Base-by-base conservation (phyloP, 2,329 filamentous ascomycete genomes). In the Mycosphaerella sp. region DNA sequence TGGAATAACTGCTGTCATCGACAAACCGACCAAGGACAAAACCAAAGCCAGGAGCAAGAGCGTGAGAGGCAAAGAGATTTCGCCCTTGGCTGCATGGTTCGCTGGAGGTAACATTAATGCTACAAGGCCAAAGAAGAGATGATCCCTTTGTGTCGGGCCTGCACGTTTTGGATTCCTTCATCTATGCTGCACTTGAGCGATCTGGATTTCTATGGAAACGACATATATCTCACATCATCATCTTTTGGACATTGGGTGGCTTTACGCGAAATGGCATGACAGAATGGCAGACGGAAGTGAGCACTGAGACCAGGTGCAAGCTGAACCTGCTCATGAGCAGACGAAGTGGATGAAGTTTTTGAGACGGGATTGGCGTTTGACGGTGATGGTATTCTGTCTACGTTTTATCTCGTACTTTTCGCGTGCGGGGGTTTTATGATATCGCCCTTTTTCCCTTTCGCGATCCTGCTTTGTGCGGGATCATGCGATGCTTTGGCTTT, bases 51-150 rank as follows among this genome's bases (percentile, higher is more conserved):
- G 61, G 49, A 49, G 52, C 34, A 62, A 57, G 50, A 49, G 55
- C 18, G 45, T 55, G 18, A 52, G 46, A 45, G 45, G 57, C 27
- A 64, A 62, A 49, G 58, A 62, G 36, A 53, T 63, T 9, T 56
- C 60, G 5, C 55, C 53, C 18, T 52, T 63, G 14, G 55, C 57
- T 35, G 61, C 62, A 16, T 66, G 63, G 63, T 62, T 66, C 44
- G 59, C 58, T 28, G 62, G 62, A 28, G 61, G 60, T 3, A 49
- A 50, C 17, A 30, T 60, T 30, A 44, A 41, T 18, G 54, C 50
- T 50, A 50, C 55, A 4, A 53, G 52, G 25, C 35, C 52, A 2
- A 49, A 52, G 46, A 53, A 50, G 46, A 56, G 39, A 34, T 49
- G 39, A 42, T 36, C 4, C 2, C 4, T 21, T 27, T 49, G 17